These are phyloP conservation scores for Tuber microsphaerosporum DNA, from an alignment of 495 filamentous ascomycete genomes.

Conservation along the genomic window DNA sequence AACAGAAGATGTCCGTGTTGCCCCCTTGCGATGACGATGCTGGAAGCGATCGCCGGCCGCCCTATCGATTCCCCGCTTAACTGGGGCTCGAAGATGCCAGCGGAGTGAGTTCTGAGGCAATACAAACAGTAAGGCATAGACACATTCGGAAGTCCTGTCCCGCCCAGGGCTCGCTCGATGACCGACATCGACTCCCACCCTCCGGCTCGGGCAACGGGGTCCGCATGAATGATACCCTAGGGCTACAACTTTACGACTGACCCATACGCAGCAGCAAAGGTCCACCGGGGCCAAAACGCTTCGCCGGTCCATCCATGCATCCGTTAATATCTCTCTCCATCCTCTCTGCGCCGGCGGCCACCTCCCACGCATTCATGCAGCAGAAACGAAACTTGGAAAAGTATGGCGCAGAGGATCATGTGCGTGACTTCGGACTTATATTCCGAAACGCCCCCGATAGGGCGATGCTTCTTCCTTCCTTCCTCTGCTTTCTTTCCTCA, in stretches of 20 bases:
- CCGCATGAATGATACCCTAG: not conserved
- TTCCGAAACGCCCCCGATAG: not conserved
- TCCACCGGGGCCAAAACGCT: not conserved
- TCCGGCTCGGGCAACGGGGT: not conserved
- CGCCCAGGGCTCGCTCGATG: not conserved
- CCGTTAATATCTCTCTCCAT: not conserved
- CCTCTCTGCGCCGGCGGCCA: not conserved
- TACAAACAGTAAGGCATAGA: not conserved
- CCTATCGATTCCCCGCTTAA: not conserved
- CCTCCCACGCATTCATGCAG: not conserved
- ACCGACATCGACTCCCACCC: not conserved
- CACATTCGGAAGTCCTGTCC: not conserved
- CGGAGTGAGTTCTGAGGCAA: not conserved
- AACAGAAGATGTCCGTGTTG: not conserved
- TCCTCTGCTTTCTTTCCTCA: not conserved
- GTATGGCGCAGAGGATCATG: not conserved
- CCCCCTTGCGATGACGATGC: not conserved
- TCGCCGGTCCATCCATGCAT: not conserved
- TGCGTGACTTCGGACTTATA: not conserved
- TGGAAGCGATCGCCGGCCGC: not conserved
- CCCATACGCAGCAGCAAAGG: not conserved
- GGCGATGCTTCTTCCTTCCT: not conserved
- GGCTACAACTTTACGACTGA: not conserved
- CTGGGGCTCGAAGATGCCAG: not conserved
- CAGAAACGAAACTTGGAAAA: not conserved